Percentiles rank a stretch among this genome's conserved stretches.
phyloP scores from a whole-genome alignment of 169 alveolate species.

The Eimeria maxima region DNA sequence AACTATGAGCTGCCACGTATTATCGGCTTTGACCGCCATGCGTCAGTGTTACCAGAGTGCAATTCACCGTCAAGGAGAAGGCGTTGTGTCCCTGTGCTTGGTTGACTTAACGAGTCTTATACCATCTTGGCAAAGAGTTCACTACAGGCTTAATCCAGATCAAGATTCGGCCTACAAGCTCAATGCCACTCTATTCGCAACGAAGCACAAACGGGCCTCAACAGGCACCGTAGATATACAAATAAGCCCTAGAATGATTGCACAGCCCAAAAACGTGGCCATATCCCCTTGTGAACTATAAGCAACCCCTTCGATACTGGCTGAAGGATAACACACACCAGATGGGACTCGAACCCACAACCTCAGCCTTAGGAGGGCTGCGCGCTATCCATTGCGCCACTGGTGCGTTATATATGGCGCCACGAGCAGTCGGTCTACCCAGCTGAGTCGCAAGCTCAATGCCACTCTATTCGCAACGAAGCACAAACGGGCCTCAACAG shows the following conservation, averaged over 20 bases:
- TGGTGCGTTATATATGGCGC: slow-evolving; percentile 37
- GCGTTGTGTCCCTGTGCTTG: too few relatives aligned
- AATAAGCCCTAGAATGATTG: too few relatives aligned
- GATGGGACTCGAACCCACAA: slow-evolving; percentile 98
- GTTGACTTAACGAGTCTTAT: too few relatives aligned
- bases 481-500: background rate
- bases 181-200: background rate
- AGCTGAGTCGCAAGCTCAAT: background rate
- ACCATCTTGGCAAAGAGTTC: too few relatives aligned
- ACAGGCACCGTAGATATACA: background rate
- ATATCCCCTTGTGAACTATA: background rate
- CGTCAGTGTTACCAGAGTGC: too few relatives aligned
- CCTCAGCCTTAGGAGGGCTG: slow-evolving; percentile 98
- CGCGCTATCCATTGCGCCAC: slow-evolving; percentile 98
- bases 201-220: background rate
- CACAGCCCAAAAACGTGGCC: background rate
- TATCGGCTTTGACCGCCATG: too few relatives aligned
- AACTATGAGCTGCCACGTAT: too few relatives aligned
- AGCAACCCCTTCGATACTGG: background rate
- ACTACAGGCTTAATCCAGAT: too few relatives aligned
- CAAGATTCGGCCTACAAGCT: too few relatives aligned
- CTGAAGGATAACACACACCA: slow-evolving; percentile 56
- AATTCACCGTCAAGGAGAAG: too few relatives aligned
- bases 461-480: background rate
- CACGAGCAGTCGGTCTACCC: background rate